Conservation (phyloP, 495 filamentous ascomycete genomes). For the Cercophora samala region DNA sequence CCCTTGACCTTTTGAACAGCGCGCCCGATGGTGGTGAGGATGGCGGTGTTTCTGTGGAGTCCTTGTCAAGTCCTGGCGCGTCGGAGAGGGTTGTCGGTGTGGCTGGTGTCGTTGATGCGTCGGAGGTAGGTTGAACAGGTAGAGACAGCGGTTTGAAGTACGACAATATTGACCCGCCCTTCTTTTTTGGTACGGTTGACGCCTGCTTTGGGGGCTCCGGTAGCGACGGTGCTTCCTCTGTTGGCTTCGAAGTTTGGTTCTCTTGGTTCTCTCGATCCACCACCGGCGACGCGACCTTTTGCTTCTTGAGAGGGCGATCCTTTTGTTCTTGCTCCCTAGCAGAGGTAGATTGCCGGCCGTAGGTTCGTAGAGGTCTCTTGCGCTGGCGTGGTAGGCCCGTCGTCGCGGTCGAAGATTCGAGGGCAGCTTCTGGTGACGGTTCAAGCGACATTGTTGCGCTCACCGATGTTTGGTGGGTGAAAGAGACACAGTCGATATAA, state of each 20-base stretch:
- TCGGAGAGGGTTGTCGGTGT: slow-evolving; percentile 19
- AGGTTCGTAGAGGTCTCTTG: slow-evolving; percentile 44
- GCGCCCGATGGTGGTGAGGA: slow-evolving; percentile 1
- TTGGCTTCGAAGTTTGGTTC: neutral
- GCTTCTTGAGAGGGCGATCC: neutral
- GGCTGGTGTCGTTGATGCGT: slow-evolving; percentile 28
- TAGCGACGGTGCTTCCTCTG: neutral
- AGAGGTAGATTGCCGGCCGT: slow-evolving; percentile 37
- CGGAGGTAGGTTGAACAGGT: neutral
- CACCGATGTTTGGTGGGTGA: neutral
- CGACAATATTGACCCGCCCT: slow-evolving; percentile 39
- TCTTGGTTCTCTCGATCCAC: slow-evolving; percentile 1
- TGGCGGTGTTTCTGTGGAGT: neutral
- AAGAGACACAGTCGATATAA: neutral
- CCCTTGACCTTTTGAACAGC: neutral
- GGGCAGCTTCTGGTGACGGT: neutral
- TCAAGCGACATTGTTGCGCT: slow-evolving; percentile 9
- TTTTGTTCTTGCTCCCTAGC: slow-evolving; percentile 20
- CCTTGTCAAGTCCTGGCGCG: neutral
- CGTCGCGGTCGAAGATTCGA: neutral
- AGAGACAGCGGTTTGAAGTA: slow-evolving; percentile 38
- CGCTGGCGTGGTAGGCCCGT: slow-evolving; percentile 9
- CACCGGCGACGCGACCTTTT: slow-evolving; percentile 5
- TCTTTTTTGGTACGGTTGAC: slow-evolving; percentile 14
- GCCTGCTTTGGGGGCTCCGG: slow-evolving; percentile 4